These are phyloP conservation scores for Eutrema heterophyllum DNA, from an alignment of 345 rosid species.

Conservation along the genomic window DNA sequence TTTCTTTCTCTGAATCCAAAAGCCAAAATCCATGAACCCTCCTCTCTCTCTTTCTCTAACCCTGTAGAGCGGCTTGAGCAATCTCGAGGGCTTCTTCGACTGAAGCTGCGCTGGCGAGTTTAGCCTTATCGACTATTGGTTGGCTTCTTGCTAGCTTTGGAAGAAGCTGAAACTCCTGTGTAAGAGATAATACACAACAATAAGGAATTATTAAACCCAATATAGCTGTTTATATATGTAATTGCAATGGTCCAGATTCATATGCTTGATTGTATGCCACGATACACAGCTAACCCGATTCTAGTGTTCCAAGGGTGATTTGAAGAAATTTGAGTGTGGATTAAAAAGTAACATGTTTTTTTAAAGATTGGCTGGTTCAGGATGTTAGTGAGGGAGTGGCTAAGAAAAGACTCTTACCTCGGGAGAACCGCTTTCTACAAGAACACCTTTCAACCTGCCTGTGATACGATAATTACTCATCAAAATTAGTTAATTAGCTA, in stretches of 20 bases:
- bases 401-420: conserved; percentile 51
- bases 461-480: conserved; percentile 15
- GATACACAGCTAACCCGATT: too few relatives aligned
- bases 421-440: conserved; percentile 87
- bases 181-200: background rate
- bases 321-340: too few relatives aligned
- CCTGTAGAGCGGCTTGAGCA: conserved; percentile 45
- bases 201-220: background rate
- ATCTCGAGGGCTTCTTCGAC: conserved; percentile 85
- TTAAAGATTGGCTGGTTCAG: too few relatives aligned
- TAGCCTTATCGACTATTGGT: conserved; percentile 64
- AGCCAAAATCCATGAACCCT: background rate
- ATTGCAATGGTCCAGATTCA: background rate
- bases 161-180: conserved; percentile 80
- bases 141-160: conserved; percentile 80
- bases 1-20: background rate
- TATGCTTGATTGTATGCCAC: background rate
- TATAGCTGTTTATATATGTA: background rate
- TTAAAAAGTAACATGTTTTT: too few relatives aligned
- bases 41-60: conserved; percentile 4
- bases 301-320: too few relatives aligned
- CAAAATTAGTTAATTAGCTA: background rate
- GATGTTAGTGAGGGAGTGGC: background rate
- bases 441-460: conserved; percentile 94
- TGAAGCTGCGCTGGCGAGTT: conserved; percentile 74